These are phyloP conservation scores for Cladosporium phlei DNA, from an alignment of 2,329 filamentous ascomycete genomes.

Conservation along the genomic window DNA sequence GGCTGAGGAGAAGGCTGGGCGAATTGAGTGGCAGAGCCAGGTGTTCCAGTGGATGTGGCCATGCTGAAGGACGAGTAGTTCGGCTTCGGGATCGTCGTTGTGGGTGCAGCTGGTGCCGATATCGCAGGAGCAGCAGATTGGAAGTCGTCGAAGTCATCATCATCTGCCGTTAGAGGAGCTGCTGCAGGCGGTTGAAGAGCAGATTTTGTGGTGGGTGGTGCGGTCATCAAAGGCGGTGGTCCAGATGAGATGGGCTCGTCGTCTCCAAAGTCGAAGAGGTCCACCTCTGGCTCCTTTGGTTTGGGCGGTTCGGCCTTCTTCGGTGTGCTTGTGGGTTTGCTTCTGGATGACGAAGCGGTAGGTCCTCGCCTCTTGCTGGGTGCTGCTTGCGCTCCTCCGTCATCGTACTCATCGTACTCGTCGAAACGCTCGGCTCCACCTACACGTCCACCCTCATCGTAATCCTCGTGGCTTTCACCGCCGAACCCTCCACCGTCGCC, in stretches of 20 bases:
- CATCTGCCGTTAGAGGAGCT: conserved; percentile 53
- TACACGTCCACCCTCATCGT: conserved; percentile 61
- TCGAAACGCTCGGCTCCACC: conserved; percentile 69
- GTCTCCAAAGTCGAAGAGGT: conserved; percentile 85
- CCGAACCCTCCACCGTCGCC: conserved; percentile 95
- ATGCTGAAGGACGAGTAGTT: conserved; percentile 40
- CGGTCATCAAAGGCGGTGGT: conserved; percentile 40
- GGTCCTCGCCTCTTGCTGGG: conserved; percentile 50
- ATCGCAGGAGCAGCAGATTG: conserved; percentile 73
- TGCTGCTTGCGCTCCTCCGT: conserved; percentile 54
- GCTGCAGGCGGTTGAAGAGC: conserved; percentile 11
- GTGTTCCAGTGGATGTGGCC: conserved; percentile 44
- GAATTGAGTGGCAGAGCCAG: conserved; percentile 54
- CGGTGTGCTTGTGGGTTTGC: conserved; percentile 35
- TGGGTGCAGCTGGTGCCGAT: conserved; percentile 43
- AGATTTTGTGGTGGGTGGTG: conserved; percentile 18
- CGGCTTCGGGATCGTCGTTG: conserved; percentile 31
- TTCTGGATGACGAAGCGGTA: conserved; percentile 23
- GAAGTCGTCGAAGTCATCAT: conserved; percentile 97
- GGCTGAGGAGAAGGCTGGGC: conserved; percentile 80
- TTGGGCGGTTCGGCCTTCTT: conserved; percentile 70
- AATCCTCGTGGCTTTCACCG: conserved; percentile 59
- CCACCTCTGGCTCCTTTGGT: conserved; percentile 81
- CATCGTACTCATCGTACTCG: conserved; percentile 95
- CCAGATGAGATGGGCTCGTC: conserved; percentile 56